Evolutionary conservation across 1,139 yeast genomes (phyloP).

Genomic region (Debaryomycetaceae sp.): DNA sequence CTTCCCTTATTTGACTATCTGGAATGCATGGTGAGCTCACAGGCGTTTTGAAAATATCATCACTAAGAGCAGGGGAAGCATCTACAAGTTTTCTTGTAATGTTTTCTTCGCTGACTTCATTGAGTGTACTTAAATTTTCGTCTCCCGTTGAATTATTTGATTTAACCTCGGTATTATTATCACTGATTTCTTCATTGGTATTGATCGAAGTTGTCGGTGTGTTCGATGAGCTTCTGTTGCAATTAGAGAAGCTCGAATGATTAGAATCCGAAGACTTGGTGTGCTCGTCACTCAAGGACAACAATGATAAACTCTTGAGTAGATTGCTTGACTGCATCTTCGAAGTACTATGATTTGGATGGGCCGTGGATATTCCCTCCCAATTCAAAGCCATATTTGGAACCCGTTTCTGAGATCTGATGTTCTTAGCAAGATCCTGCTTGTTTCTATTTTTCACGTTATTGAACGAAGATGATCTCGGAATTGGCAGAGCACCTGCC

Average conservation of each 20-base stretch:
- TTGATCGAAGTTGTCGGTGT: slow-evolving; percentile 39
- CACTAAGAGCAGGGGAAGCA: neutral
- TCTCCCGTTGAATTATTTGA: neutral
- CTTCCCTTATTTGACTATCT: neutral
- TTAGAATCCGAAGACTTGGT: slow-evolving; percentile 18
- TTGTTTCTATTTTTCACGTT: slow-evolving; percentile 19
- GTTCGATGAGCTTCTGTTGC: slow-evolving; percentile 26
- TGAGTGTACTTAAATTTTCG: slow-evolving; percentile 2
- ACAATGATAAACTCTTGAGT: slow-evolving; percentile 2
- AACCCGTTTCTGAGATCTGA: slow-evolving; percentile 27
- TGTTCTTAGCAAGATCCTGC: slow-evolving; percentile 22
- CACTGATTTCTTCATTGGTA: slow-evolving; percentile 8
- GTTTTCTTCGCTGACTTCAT: slow-evolving; percentile 2
- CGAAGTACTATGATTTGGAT: neutral
- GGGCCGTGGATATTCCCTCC: neutral
- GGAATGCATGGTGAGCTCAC: neutral
- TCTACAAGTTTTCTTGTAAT: neutral
- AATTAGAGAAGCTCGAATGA: slow-evolving; percentile 21
- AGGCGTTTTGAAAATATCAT: neutral
- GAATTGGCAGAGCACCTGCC: slow-evolving; percentile 1
- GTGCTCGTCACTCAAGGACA: slow-evolving; percentile 3
- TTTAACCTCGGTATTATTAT: neutral
- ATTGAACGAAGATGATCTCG: slow-evolving; percentile 17
- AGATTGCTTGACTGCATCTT: slow-evolving; percentile 9
- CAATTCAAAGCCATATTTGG: slow-evolving; percentile 19